phyloP scores from a whole-genome alignment of 2,329 filamentous ascomycete genomes.

The Penicillium sp. region DNA sequence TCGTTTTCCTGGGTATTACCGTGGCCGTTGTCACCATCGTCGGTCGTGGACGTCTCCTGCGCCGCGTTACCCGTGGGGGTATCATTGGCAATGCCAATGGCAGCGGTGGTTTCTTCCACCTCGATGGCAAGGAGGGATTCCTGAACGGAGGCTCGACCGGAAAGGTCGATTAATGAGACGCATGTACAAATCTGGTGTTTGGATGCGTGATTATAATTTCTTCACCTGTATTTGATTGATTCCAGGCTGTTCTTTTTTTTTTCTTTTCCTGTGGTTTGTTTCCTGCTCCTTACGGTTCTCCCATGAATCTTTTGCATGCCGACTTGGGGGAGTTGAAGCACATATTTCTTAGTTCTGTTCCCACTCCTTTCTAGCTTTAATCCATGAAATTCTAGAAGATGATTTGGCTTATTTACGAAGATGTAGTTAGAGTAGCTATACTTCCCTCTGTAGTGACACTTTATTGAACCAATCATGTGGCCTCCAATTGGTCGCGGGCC shows the following conservation, averaged over 20 bases:
- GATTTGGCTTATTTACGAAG: too few relatives aligned
- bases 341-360: slow-evolving; percentile 28
- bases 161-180: slow-evolving; percentile 53
- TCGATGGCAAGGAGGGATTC: slow-evolving; percentile 57
- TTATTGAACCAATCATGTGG: slow-evolving; percentile 19
- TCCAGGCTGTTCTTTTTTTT: slow-evolving; percentile 21
- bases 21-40: slow-evolving; percentile 43
- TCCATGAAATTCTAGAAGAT: slow-evolving; percentile 12
- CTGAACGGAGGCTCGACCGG: slow-evolving; percentile 51
- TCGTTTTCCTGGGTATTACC: slow-evolving; percentile 47
- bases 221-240: slow-evolving; percentile 34
- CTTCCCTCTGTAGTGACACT: background rate
- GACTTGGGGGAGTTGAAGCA: slow-evolving; percentile 29
- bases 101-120: slow-evolving; percentile 53
- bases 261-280: slow-evolving; percentile 4
- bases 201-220: slow-evolving; percentile 33
- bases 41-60: slow-evolving; percentile 41
- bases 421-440: background rate
- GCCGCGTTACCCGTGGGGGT: slow-evolving; percentile 40
- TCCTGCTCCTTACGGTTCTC: slow-evolving; percentile 15
- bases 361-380: slow-evolving; percentile 14
- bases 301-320: slow-evolving; percentile 31
- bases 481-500: slow-evolving; percentile 37
- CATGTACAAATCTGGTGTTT: slow-evolving; percentile 43
- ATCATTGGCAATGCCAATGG: slow-evolving; percentile 44